These are phyloP conservation scores for Thelonectria blattea DNA, from an alignment of 2,329 filamentous ascomycete genomes.

Conservation along the genomic window DNA sequence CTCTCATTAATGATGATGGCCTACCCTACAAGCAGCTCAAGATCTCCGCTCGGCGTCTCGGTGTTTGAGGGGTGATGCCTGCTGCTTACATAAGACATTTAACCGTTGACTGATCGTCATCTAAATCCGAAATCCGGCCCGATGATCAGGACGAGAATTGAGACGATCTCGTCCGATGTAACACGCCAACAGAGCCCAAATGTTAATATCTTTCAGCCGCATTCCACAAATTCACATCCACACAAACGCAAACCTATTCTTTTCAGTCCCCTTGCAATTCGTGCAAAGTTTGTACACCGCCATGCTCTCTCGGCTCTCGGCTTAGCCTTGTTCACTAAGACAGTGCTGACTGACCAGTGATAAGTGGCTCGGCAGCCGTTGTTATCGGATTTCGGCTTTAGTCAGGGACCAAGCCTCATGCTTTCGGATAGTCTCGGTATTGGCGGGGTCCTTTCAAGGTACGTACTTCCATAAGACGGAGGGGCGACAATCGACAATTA, in stretches of 20 bases:
- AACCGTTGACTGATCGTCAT: not conserved
- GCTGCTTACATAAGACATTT: not conserved
- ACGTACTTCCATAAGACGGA: slow-evolving; percentile 12
- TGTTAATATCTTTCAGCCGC: no score
- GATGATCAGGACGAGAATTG: not conserved
- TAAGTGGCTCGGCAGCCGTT: not conserved
- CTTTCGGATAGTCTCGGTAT: slow-evolving; percentile 39
- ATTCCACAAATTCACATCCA: no score
- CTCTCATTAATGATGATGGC: no score
- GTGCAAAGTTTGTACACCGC: not conserved
- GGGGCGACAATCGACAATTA: slow-evolving; percentile 16
- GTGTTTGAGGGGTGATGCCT: not conserved
- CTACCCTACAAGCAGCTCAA: no score
- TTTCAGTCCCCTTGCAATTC: not conserved
- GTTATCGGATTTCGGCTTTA: not conserved
- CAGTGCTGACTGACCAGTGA: not conserved
- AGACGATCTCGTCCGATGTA: not conserved
- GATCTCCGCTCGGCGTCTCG: not conserved
- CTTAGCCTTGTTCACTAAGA: not conserved
- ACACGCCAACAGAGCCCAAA: no score
- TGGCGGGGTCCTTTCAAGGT: slow-evolving; percentile 36
- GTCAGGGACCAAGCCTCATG: not conserved
- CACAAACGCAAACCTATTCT: no score
- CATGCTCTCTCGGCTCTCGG: not conserved
- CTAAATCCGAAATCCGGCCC: not conserved